These are phyloP conservation scores for Saussurea involucrata DNA, from an alignment of 129 eudicot species.

Conservation along the genomic window DNA sequence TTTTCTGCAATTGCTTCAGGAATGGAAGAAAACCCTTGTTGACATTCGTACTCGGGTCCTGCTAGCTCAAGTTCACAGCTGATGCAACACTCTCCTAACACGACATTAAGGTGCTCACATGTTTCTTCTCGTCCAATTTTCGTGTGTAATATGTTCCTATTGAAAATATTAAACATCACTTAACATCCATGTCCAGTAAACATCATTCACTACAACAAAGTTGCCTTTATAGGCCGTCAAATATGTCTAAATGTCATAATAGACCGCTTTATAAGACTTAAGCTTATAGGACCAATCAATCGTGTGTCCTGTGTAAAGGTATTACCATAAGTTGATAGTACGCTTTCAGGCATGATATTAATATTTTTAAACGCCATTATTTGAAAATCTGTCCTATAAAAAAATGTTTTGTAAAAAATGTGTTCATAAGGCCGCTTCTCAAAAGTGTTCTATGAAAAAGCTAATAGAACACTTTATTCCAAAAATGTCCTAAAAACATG, in stretches of 20 bases:
- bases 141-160: slow-evolving; percentile 65
- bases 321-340: not conserved
- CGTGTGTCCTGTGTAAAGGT: not conserved
- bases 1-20: slow-evolving; percentile 54
- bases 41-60: slow-evolving; percentile 67
- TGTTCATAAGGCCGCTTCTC: not conserved
- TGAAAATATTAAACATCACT: slow-evolving; percentile 8
- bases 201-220: not conserved
- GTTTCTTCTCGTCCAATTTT: slow-evolving; percentile 59
- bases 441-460: not conserved
- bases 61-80: slow-evolving; percentile 84
- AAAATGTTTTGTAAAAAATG: not conserved
- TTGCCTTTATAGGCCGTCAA: not conserved
- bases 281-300: not conserved
- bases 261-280: too few species aligned
- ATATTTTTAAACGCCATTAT: not conserved
- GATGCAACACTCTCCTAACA: slow-evolving; percentile 76
- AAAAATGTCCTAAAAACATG: not conserved
- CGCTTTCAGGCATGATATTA: not conserved
- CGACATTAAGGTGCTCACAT: slow-evolving; percentile 42
- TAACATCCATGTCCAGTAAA: not conserved
- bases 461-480: not conserved
- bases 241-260: not conserved
- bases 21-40: slow-evolving; percentile 53
- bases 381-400: not conserved